phyloP scores from a whole-genome alignment of 148 eudicot species.

The Salicornia ramosissima region DNA sequence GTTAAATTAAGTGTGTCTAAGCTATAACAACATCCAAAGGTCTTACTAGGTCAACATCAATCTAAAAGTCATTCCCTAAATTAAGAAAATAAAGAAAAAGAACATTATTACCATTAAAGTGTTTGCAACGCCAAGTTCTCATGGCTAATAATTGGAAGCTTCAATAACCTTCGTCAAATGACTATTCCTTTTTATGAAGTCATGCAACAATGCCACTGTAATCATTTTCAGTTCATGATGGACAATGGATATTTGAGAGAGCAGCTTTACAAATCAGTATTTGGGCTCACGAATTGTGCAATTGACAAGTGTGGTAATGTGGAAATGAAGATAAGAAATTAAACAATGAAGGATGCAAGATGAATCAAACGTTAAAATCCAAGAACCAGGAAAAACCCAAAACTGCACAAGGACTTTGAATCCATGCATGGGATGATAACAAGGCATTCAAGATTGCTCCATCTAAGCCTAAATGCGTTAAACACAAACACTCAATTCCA shows the following conservation, averaged over 20 bases:
- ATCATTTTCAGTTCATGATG: not conserved
- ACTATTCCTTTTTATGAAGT: not conserved
- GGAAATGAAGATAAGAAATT: not conserved
- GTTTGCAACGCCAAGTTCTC: conserved; percentile 1
- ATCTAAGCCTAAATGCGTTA: too few relatives aligned
- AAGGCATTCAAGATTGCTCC: too few relatives aligned
- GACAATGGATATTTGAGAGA: not conserved
- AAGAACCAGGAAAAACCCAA: too few relatives aligned
- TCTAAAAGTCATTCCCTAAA: not conserved
- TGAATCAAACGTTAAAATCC: too few relatives aligned
- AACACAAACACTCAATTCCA: too few relatives aligned
- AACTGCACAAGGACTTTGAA: too few relatives aligned
- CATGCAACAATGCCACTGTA: too few relatives aligned
- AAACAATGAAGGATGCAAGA: not conserved
- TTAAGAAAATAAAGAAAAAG: not conserved
- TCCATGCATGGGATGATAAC: too few relatives aligned
- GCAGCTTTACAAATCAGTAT: not conserved
- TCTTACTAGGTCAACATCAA: not conserved
- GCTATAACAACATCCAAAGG: not conserved
- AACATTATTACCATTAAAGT: not conserved
- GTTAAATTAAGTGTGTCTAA: not conserved
- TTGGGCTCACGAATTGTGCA: not conserved
- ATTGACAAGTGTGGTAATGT: not conserved
- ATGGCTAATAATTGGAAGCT: conserved; percentile 1
- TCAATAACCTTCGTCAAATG: not conserved